phyloP scores from a whole-genome alignment of 495 filamentous ascomycete species.

The Xylaria sp. region DNA sequence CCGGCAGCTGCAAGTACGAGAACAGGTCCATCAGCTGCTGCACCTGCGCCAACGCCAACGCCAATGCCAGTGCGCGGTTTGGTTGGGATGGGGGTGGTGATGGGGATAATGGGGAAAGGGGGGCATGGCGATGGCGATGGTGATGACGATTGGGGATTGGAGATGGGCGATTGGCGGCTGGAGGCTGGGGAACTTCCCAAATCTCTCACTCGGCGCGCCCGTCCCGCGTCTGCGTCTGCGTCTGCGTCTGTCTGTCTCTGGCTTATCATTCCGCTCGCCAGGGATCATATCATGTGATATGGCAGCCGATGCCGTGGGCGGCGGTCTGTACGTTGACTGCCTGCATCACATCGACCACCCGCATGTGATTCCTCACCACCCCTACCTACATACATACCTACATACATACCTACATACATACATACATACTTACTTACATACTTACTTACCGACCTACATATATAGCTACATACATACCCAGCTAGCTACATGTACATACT shows the following conservation, averaged over 20 bases:
- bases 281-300: constrained; percentile 28
- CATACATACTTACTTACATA: neutral
- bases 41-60: constrained; percentile 9
- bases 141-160: no score
- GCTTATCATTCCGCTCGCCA: neutral
- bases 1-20: constrained; percentile 10
- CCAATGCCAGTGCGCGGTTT: neutral
- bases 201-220: neutral
- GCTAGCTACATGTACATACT: no score
- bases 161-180: no score
- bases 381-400: neutral
- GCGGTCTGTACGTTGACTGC: constrained; percentile 11
- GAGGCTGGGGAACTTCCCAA: neutral
- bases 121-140: no score
- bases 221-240: neutral
- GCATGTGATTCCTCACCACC: constrained; percentile 1
- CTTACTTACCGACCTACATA: neutral
- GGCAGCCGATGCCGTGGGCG: constrained; percentile 19
- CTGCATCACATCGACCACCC: constrained; percentile 8
- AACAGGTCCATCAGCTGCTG: constrained; percentile 18
- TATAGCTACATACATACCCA: neutral
- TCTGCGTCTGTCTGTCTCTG: neutral
- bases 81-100: neutral
- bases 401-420: neutral
- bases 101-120: neutral